Base-by-base conservation (phyloP, 306 rosid genomes). In the Trichosanthes cucumerina region DNA sequence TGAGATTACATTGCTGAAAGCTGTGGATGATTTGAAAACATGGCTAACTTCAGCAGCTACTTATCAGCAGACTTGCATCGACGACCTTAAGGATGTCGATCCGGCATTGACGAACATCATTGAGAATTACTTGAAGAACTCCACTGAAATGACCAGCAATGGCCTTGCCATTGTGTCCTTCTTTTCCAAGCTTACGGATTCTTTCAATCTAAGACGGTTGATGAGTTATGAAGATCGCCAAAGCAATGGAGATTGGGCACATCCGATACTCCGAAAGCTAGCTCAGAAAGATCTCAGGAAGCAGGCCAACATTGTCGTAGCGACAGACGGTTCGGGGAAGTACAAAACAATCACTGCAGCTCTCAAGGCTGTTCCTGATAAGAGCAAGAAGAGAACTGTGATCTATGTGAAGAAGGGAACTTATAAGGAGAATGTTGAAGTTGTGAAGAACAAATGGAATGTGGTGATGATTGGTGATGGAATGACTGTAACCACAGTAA, bases 1-100 rank as follows among this genome's bases (percentile, higher is more conserved):
- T 14, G 75, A 62, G 41, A 66, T 60, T 1, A 83, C 97, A 0
- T 33, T 91, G 47, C n/a, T 76, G 76, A 78, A 86, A 1, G 87
- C 77, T 33, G 54, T 84, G 69, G 93, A 88, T 21, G 96, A 91
- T 82, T 89, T 91, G 18, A 26, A 78, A 73, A 93, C 98, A 16
- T 90, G 97, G 98, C 70, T 91, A 52, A 91, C 92, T 80, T 84
- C 93, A 46, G 90, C 97, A 70, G 93, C 91, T 34, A 91, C 98
- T 23, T 86, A 80, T 78, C 90, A 84, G 50, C 86, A 93, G 26
- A 91, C 96, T 3, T 93, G 97, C 85, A 84, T 84, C 23, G 98
- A 93, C 6, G 92, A 84, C 26, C 41, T 93, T 18, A 83, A 82
- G 15, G 87, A 86, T 4, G 80, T 71, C 38, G 85, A 85, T 62